Percentiles rank a stretch among this genome's conserved stretches.
Conservation (phyloP, 148 eudicot genomes). For the Polygonum aviculare region DNA sequence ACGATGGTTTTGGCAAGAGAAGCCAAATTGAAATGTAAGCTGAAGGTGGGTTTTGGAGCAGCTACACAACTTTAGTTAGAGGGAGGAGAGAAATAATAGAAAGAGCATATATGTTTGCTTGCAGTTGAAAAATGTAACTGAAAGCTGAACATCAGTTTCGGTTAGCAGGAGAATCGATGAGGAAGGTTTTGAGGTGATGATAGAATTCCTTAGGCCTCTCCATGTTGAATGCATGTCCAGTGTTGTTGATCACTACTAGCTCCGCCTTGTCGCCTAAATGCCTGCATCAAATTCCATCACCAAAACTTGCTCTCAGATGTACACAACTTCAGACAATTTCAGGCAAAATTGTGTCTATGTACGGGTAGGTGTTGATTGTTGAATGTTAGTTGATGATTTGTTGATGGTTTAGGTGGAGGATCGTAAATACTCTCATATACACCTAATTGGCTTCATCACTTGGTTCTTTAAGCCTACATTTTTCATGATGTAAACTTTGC, state of each 20-base stretch:
- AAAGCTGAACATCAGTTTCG: background rate
- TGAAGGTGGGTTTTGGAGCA: too few relatives aligned
- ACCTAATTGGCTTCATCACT: too few relatives aligned
- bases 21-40: too few relatives aligned
- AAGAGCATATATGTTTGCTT: background rate
- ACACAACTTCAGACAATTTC: too few relatives aligned
- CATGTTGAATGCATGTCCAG: conserved; percentile 55
- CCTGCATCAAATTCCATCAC: conserved; percentile 24
- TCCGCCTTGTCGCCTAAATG: conserved; percentile 64
- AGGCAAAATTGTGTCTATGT: too few relatives aligned
- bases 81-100: too few relatives aligned
- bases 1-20: background rate
- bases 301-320: background rate
- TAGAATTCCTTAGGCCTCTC: conserved; percentile 61
- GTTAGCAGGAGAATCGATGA: conserved; percentile 16
- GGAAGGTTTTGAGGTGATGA: conserved; percentile 49
- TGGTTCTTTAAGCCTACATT: too few relatives aligned
- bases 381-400: too few relatives aligned
- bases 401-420: too few relatives aligned
- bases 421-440: too few relatives aligned
- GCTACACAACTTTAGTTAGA: too few relatives aligned
- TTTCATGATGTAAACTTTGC: background rate
- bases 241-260: conserved; percentile 47
- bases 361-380: too few relatives aligned
- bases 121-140: background rate